Evolutionary conservation across 495 filamentous ascomycete genomes (phyloP).

Genomic region (Halenospora varia): DNA sequence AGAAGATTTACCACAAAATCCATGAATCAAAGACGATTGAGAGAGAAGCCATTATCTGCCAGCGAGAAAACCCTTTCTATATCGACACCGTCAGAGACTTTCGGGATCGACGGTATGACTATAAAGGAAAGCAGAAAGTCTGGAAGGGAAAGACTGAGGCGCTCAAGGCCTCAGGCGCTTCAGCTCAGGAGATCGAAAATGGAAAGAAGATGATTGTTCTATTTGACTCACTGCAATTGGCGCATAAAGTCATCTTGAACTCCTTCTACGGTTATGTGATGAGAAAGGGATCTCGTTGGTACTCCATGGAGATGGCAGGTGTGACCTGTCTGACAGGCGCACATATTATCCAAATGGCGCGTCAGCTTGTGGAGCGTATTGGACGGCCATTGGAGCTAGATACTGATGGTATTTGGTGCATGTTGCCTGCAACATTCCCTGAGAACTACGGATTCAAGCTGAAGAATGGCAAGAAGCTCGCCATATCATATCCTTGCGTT

Average conservation of each 20-base stretch:
- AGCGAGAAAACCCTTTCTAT: conserved; percentile 98
- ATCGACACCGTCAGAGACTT: conserved; percentile 95
- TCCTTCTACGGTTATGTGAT: conserved; percentile 99
- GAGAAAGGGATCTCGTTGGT: conserved; percentile 98
- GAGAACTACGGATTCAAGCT: conserved; percentile 95
- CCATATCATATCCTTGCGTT: conserved; percentile 96
- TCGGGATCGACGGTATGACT: conserved; percentile 93
- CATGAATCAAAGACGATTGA: conserved; percentile 92
- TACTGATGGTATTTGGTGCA: conserved; percentile 99
- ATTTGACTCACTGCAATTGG: conserved; percentile 93
- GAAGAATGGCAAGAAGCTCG: conserved; percentile 90
- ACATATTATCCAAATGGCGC: conserved; percentile 95
- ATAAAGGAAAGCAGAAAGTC: conserved; percentile 95
- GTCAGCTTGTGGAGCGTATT: conserved; percentile 89
- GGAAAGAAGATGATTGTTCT: conserved; percentile 98
- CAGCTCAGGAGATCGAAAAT: conserved; percentile 74
- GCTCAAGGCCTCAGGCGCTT: conserved; percentile 75
- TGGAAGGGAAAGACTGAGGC: conserved; percentile 96
- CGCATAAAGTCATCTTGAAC: conserved; percentile 98
- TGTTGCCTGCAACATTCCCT: conserved; percentile 93
- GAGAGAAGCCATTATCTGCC: conserved; percentile 95
- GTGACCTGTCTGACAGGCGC: conserved; percentile 97
- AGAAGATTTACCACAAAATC: conserved; percentile 99
- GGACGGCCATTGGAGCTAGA: conserved; percentile 95
- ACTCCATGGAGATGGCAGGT: conserved; percentile 99